Conservation (phyloP, 805 yeast genomes). For the Yamadazyma nakazawae region DNA sequence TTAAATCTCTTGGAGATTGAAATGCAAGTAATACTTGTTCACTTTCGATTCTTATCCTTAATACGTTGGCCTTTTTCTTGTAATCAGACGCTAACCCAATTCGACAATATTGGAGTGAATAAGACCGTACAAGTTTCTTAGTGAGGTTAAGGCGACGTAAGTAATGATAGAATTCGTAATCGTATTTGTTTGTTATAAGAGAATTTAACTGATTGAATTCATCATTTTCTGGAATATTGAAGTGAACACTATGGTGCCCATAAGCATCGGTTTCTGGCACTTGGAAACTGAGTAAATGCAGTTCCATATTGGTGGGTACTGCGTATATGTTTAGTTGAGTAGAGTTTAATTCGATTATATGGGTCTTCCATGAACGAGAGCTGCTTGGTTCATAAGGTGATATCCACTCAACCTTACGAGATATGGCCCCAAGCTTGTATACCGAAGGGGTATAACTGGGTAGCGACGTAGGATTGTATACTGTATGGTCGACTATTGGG, state of each 20-base stretch:
- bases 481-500: slow-evolving; percentile 20
- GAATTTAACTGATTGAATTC: slow-evolving; percentile 15
- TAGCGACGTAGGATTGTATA: slow-evolving; percentile 33
- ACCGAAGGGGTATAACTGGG: slow-evolving; percentile 71
- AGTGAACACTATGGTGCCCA: slow-evolving; percentile 8
- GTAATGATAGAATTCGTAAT: slow-evolving; percentile 25
- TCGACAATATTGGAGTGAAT: slow-evolving; percentile 78
- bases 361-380: slow-evolving; percentile 65
- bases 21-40: slow-evolving; percentile 77
- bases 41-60: slow-evolving; percentile 76
- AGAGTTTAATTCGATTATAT: slow-evolving; percentile 73
- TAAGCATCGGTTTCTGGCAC: slow-evolving; percentile 1
- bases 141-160: slow-evolving; percentile 22
- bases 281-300: slow-evolving; percentile 21
- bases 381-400: slow-evolving; percentile 74
- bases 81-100: slow-evolving; percentile 87
- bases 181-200: slow-evolving; percentile 21
- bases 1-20: slow-evolving; percentile 57
- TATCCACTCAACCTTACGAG: slow-evolving; percentile 70
- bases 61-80: slow-evolving; percentile 60
- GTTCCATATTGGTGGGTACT: slow-evolving; percentile 32
- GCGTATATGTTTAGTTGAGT: slow-evolving; percentile 76
- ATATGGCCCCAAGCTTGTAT: slow-evolving; percentile 51
- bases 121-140: slow-evolving; percentile 52
- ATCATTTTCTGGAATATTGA: slow-evolving; percentile 1